Evolutionary conservation across 495 filamentous ascomycete species (phyloP), one percentile per base, ranked within the genome.

Genomic region (Penicillium taxi): DNA sequence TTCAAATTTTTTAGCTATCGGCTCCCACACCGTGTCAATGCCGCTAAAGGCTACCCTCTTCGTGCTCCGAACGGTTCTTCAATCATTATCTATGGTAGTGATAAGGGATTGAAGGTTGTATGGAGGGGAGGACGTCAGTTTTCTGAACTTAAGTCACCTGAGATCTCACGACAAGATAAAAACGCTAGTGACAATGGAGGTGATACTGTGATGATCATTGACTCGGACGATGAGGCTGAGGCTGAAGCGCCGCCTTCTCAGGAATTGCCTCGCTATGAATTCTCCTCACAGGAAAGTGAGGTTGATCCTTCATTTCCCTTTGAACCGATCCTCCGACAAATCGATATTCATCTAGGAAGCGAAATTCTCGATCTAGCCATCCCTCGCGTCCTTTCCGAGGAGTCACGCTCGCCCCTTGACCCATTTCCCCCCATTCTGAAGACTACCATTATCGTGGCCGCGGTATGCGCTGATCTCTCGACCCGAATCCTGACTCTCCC

Each of bases 41-140:
- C 78, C 25, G 75, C 83, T 21, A 75, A 81, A 53, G 69, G 75
- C 35, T 94, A 93, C 53, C 87, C 88, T 5, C 59, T 86, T 16
- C 70, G 68, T 36, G 76, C 86, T 5, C 80, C 84, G 5, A 91
- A 94, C 56, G 87, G 86, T 47, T 89, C 88, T 6, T 83, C 78
- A 2, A 73, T 95, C 52, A 72, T 93, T 35, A 52, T 94, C 19
- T 90, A 91, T 53, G 86, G 81, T 36, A 80, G 91, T 43, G 80
- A 86, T 23, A 79, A 75, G 52, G 88, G 88, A 16, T 38, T 94
- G 19, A 80, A 77, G 25, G 58, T 93, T 16, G 46, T 88, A 16
- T 95, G 88, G 88, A 72, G 82, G 52, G 88, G 86, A 39, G 88
- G 88, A 14, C 71, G 65, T 18, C 63, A 70, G 13, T 77, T 86